Conservation (phyloP, 78 protist species). For the Dictyostelium brefeldianum region DNA sequence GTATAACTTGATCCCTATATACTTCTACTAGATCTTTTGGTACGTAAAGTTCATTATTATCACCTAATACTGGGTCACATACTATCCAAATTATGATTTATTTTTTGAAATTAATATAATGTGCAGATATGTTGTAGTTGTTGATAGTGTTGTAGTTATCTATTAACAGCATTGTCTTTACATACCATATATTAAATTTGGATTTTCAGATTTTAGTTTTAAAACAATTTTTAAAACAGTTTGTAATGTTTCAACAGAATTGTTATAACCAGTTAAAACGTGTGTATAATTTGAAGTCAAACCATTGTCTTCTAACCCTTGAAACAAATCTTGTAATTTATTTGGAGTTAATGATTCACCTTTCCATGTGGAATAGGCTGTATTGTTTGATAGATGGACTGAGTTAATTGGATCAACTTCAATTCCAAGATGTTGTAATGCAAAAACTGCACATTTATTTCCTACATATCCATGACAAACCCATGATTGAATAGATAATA, state of each 20-base stretch:
- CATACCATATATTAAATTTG: slow-evolving; percentile 79
- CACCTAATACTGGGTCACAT: slow-evolving; percentile 93
- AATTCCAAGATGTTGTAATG: slow-evolving; percentile 88
- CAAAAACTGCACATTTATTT: slow-evolving; percentile 87
- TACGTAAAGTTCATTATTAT: slow-evolving; percentile 87
- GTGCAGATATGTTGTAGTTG: background rate
- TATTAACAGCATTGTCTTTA: too few species aligned
- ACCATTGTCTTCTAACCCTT: slow-evolving; percentile 78
- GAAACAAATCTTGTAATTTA: slow-evolving; percentile 61
- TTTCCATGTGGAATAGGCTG: slow-evolving; percentile 83
- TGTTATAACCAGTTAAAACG: slow-evolving; percentile 90
- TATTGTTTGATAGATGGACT: slow-evolving; percentile 93
- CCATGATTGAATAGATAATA: slow-evolving; percentile 90
- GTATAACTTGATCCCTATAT: slow-evolving; percentile 67
- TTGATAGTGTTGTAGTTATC: background rate
- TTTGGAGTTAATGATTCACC: slow-evolving; percentile 85
- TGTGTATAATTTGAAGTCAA: slow-evolving; percentile 67
- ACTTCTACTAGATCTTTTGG: slow-evolving; percentile 69
- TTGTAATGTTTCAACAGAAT: slow-evolving; percentile 56
- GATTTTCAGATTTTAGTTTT: slow-evolving; percentile 38
- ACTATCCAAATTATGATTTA: slow-evolving; percentile 29
- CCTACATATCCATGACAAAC: slow-evolving; percentile 93
- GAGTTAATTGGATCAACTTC: slow-evolving; percentile 90
- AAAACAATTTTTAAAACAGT: slow-evolving; percentile 49
- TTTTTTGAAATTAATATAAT: too few species aligned